Conservation (phyloP, 148 eudicot genomes). For the Beta vulgaris region DNA sequence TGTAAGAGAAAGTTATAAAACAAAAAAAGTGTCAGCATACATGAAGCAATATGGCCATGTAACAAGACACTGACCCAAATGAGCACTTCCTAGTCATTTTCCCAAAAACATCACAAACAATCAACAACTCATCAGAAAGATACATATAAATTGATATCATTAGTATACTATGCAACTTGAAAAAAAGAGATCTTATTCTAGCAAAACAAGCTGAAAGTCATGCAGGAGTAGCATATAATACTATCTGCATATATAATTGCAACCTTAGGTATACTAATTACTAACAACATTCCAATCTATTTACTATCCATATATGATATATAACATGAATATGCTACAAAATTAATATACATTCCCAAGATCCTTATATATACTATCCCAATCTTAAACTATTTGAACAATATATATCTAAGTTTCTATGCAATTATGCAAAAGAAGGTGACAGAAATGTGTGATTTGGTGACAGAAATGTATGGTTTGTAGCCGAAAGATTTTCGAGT, state of each 20-base stretch:
- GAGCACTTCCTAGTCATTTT: conserved; percentile 19
- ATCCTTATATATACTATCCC: conserved; percentile 21
- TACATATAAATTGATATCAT: background rate
- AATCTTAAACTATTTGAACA: conserved; percentile 36
- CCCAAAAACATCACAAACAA: conserved; percentile 11
- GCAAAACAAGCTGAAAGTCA: background rate
- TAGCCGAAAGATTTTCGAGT: conserved; percentile 29
- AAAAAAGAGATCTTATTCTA: background rate
- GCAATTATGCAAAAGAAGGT: conserved; percentile 34
- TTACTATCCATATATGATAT: conserved; percentile 20
- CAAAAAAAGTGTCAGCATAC: background rate
- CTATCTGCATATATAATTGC: too few species aligned
- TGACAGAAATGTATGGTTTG: conserved; percentile 40
- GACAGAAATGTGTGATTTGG: conserved; percentile 30
- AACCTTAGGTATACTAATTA: conserved; percentile 1
- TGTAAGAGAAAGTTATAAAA: too few species aligned
- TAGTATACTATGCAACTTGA: background rate
- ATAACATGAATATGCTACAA: conserved; percentile 33
- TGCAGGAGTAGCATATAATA: background rate
- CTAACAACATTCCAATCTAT: conserved; percentile 20
- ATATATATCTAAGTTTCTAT: conserved; percentile 31
- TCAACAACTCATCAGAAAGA: conserved; percentile 1
- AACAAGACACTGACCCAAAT: background rate
- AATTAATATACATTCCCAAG: conserved; percentile 57
- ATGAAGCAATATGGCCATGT: background rate